Conservation (phyloP, 2,329 filamentous ascomycete species). For the Cytospora piceicola region DNA sequence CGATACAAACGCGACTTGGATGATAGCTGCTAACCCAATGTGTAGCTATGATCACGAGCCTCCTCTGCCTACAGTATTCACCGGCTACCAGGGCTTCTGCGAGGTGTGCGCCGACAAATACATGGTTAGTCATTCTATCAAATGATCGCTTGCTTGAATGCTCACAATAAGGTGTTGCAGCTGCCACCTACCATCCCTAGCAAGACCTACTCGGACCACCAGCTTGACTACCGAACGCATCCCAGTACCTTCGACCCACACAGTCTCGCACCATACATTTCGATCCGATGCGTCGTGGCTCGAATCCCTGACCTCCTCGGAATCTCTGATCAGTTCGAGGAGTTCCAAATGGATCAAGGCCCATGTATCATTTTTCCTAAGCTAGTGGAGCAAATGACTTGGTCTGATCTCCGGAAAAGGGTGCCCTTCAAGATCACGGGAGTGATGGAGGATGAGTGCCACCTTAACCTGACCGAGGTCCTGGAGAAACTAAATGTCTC, state of each 20-base stretch:
- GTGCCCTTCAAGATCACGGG: constrained; percentile 18
- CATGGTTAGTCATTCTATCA: constrained; percentile 18
- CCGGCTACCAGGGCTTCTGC: constrained; percentile 25
- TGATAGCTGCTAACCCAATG: neutral
- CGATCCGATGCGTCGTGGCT: neutral
- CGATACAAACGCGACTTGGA: neutral
- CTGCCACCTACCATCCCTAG: neutral
- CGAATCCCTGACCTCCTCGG: constrained; percentile 23
- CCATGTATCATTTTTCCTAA: constrained; percentile 2
- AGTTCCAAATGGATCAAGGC: neutral
- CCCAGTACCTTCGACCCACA: constrained; percentile 2
- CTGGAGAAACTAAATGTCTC: constrained; percentile 11
- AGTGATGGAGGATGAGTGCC: neutral
- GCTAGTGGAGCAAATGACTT: constrained; percentile 1
- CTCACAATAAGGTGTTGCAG: constrained; percentile 7
- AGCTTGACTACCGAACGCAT: constrained; percentile 8
- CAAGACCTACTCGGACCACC: constrained; percentile 19
- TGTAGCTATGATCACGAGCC: constrained; percentile 19
- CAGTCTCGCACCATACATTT: constrained; percentile 16
- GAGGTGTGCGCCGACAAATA: constrained; percentile 15
- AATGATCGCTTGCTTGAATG: neutral
- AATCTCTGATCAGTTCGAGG: constrained; percentile 6
- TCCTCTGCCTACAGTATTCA: constrained; percentile 8
- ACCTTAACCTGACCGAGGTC: neutral
- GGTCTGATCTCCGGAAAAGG: constrained; percentile 19